Percentiles rank a stretch among this genome's conserved stretches.
phyloP scores from a whole-genome alignment of 768 basidiomycete genomes.

The Butyriboletus loyo region DNA sequence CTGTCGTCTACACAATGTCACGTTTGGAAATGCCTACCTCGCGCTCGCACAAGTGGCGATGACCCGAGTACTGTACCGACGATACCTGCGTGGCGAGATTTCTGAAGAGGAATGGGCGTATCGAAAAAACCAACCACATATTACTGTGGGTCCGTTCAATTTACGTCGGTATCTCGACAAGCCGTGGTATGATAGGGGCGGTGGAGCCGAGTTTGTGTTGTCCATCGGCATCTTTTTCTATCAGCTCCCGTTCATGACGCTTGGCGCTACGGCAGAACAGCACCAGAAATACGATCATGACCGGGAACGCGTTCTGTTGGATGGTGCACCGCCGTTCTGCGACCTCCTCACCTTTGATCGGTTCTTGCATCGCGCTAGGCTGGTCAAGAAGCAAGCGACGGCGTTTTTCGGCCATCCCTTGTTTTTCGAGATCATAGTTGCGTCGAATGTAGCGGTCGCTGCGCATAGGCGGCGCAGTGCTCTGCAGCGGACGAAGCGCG shows the following conservation, averaged over 20 bases:
- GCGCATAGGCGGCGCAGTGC: slow-evolving; percentile 4
- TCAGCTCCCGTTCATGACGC: slow-evolving; percentile 47
- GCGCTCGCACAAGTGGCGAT: slow-evolving; percentile 52
- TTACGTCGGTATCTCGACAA: slow-evolving; percentile 48
- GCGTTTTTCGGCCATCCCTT: slow-evolving; percentile 42
- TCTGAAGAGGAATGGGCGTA: slow-evolving; percentile 50
- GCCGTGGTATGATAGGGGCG: slow-evolving; percentile 46
- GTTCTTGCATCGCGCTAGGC: slow-evolving; percentile 43
- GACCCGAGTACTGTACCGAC: slow-evolving; percentile 47
- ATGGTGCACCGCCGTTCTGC: slow-evolving; percentile 36
- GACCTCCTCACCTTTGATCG: slow-evolving; percentile 44
- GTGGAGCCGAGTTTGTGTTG: slow-evolving; percentile 41
- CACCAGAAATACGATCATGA: not conserved
- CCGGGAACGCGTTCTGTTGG: not conserved
- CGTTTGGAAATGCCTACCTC: slow-evolving; percentile 50
- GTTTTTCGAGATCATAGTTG: slow-evolving; percentile 39
- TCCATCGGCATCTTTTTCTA: slow-evolving; percentile 43
- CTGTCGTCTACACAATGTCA: slow-evolving; percentile 43
- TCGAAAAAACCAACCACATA: slow-evolving; percentile 47
- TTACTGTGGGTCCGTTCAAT: slow-evolving; percentile 48
- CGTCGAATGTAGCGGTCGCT: slow-evolving; percentile 3
- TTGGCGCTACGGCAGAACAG: slow-evolving; percentile 15
- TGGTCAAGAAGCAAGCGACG: slow-evolving; percentile 36
- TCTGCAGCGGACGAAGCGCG: slow-evolving; percentile 24
- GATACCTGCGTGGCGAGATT: slow-evolving; percentile 47